Evolutionary conservation across 1,284 basidiomycete species (phyloP).

Genomic region (Phylloboletellus chloephorus): DNA sequence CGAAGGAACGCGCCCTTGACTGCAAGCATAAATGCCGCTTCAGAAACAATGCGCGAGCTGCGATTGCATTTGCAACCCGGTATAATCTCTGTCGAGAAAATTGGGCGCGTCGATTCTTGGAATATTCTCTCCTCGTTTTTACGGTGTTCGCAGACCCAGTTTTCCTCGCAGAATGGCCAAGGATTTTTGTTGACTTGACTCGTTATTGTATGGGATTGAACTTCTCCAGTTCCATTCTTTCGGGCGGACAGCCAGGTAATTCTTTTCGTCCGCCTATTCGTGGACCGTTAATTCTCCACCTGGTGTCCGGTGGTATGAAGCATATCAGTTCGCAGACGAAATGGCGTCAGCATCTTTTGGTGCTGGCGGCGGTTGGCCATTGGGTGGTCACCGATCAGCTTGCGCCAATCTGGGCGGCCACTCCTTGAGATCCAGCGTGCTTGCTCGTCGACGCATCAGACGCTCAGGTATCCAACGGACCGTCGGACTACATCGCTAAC

Average conservation of each 20-base stretch:
- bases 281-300: background rate
- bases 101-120: background rate
- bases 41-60: background rate
- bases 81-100: background rate
- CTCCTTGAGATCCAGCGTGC: too few relatives aligned
- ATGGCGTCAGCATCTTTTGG: constrained; percentile 31
- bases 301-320: constrained; percentile 4
- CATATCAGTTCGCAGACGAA: background rate
- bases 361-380: constrained; percentile 37
- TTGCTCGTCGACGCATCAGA: too few relatives aligned
- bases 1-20: background rate
- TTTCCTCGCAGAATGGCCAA: background rate
- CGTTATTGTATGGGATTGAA: background rate
- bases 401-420: too few relatives aligned
- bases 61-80: background rate
- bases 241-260: background rate
- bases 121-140: too few relatives aligned
- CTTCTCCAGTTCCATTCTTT: constrained; percentile 3
- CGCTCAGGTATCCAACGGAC: too few relatives aligned
- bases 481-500: too few relatives aligned
- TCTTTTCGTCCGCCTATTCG: too few relatives aligned
- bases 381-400: too few relatives aligned
- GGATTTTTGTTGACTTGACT: background rate
- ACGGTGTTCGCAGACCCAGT: background rate
- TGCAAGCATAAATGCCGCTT: background rate